Conservation (phyloP, 805 yeast genomes). For the Candida patagonica region DNA sequence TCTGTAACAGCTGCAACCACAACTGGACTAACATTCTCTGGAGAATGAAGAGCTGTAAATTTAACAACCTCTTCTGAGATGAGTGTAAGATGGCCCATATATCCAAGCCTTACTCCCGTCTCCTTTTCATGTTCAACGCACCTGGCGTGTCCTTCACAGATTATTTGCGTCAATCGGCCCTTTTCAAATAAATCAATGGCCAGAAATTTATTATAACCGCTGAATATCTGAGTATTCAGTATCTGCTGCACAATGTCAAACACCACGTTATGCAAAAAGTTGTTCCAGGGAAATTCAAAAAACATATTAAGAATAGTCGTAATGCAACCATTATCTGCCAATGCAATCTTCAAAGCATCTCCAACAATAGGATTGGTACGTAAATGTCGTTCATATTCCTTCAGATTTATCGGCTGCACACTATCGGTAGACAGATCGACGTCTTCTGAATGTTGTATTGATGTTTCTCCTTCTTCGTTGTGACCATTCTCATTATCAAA, state of each 20-base stretch:
- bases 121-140: slow-evolving; percentile 53
- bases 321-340: slow-evolving; percentile 66
- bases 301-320: slow-evolving; percentile 63
- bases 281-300: slow-evolving; percentile 90
- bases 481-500: slow-evolving; percentile 18
- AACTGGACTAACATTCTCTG: slow-evolving; percentile 47
- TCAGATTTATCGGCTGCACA: too few relatives aligned
- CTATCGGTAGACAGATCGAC: not conserved
- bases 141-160: slow-evolving; percentile 51
- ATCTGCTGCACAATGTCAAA: slow-evolving; percentile 95
- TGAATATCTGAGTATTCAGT: slow-evolving; percentile 76
- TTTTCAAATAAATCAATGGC: slow-evolving; percentile 64
- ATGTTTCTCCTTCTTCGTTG: slow-evolving; percentile 16
- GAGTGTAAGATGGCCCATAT: slow-evolving; percentile 92
- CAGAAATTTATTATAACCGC: slow-evolving; percentile 73
- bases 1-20: slow-evolving; percentile 40
- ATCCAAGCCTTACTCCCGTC: slow-evolving; percentile 68
- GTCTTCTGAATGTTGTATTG: not conserved
- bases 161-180: slow-evolving; percentile 47
- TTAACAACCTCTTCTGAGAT: slow-evolving; percentile 95
- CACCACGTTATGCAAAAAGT: slow-evolving; percentile 92
- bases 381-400: slow-evolving; percentile 33
- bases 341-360: slow-evolving; percentile 72
- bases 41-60: slow-evolving; percentile 53
- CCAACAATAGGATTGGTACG: slow-evolving; percentile 69